phyloP scores from a whole-genome alignment of 257 asterid genomes.

The Solanum bukasovii region DNA sequence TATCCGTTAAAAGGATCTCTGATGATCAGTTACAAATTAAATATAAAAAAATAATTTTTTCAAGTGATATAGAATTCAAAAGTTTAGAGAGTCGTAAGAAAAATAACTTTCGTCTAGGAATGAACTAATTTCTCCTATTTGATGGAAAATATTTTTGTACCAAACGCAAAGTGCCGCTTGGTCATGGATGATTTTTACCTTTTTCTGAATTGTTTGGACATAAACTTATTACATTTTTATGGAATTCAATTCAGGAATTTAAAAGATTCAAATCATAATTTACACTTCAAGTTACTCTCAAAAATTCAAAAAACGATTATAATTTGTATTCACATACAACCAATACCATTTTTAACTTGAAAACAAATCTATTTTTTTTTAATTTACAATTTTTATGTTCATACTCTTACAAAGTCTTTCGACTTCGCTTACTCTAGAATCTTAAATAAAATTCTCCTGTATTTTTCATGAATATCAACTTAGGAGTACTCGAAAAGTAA shows the following conservation, averaged over 20 bases:
- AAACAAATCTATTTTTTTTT: neutral
- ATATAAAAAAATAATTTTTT: neutral
- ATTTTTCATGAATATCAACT: neutral
- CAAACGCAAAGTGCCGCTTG: neutral
- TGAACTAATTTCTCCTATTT: neutral
- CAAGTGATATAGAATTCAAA: neutral
- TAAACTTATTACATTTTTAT: neutral
- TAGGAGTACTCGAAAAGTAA: neutral
- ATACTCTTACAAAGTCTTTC: neutral
- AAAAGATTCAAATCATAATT: neutral
- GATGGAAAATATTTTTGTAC: neutral
- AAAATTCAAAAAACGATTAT: neutral
- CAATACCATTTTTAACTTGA: neutral
- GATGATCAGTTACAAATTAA: neutral
- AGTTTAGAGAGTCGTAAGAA: neutral
- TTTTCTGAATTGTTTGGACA: neutral
- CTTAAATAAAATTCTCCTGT: neutral
- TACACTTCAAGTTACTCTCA: neutral
- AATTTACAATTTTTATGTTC: neutral
- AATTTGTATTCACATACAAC: neutral
- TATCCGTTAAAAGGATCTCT: neutral
- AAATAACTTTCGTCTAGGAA: neutral
- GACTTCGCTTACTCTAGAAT: neutral
- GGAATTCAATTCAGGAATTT: neutral
- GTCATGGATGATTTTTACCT: neutral